Evolutionary conservation across 176 grass and related monocot species (phyloP).

Genomic region (Avena sativa): DNA sequence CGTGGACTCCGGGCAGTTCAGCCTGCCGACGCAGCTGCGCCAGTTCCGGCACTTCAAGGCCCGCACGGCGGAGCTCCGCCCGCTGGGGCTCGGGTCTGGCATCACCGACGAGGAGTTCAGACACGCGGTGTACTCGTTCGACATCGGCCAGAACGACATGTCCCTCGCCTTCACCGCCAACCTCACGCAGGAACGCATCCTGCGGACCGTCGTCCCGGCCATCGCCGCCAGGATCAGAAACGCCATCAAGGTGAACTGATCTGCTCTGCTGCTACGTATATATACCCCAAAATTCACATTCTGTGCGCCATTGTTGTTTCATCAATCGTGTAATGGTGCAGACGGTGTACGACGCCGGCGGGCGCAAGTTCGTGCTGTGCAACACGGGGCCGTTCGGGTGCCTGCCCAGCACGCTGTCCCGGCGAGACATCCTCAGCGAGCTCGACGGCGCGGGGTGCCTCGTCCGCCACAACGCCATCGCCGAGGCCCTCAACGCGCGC

Average conservation of each 20-base stretch:
- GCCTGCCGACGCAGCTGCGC: constrained; percentile 51
- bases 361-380: constrained; percentile 56
- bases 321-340: neutral
- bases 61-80: constrained; percentile 52
- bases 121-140: constrained; percentile 41
- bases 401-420: constrained; percentile 50
- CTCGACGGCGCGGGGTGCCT: constrained; percentile 54
- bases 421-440: neutral
- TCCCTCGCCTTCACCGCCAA: constrained; percentile 29
- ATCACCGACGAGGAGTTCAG: constrained; percentile 44
- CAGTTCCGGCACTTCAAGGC: constrained; percentile 71
- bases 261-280: neutral
- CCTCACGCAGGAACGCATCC: constrained; percentile 32
- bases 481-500: constrained; percentile 51
- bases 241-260: constrained; percentile 44
- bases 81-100: constrained; percentile 37
- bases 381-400: constrained; percentile 59
- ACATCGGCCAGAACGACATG: constrained; percentile 63
- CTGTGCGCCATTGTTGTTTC: neutral
- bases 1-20: constrained; percentile 1
- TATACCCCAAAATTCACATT: neutral
- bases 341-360: constrained; percentile 50
- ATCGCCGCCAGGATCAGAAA: constrained; percentile 40
- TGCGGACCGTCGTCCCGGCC: constrained; percentile 21
- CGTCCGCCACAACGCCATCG: constrained; percentile 42